Evolutionary conservation across 2,329 filamentous ascomycete genomes (phyloP).

Genomic region (Tympanopsis confertula): DNA sequence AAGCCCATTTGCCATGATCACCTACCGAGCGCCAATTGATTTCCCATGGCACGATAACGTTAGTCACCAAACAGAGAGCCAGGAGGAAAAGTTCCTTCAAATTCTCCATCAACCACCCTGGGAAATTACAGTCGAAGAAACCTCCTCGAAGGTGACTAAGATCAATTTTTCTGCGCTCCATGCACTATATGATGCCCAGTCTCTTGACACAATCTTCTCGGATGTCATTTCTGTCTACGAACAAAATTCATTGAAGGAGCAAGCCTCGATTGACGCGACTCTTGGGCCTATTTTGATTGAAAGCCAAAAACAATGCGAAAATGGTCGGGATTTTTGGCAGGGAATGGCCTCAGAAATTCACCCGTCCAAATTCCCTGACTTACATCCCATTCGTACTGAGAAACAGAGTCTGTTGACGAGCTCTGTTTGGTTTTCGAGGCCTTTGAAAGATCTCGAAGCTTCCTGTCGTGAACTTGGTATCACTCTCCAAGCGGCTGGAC

Average conservation of each 20-base stretch:
- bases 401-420: constrained; percentile 18
- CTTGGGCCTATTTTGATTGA: constrained; percentile 29
- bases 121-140: constrained; percentile 29
- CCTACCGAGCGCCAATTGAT: constrained; percentile 28
- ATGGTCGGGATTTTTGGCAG: too few species aligned
- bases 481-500: constrained; percentile 65
- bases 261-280: constrained; percentile 24
- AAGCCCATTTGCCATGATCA: constrained; percentile 64
- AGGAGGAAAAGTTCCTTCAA: constrained; percentile 19
- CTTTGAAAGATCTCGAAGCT: constrained; percentile 35
- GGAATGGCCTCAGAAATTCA: too few species aligned
- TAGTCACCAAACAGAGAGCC: constrained; percentile 7
- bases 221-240: constrained; percentile 36
- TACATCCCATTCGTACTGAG: too few species aligned
- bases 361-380: too few species aligned
- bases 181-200: constrained; percentile 74
- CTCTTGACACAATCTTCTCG: constrained; percentile 51
- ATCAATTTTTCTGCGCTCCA: constrained; percentile 56
- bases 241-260: constrained; percentile 9
- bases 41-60: constrained; percentile 25
- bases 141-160: constrained; percentile 3
- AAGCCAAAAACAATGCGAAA: constrained; percentile 16
- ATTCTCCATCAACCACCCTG: constrained; percentile 48
- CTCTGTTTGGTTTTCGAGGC: constrained; percentile 23
- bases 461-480: constrained; percentile 45